Evolutionary conservation across 225 moss, liverwort and hornwort genomes (phyloP), one percentile per base, ranked within the genome.

Genomic region (Anthoceros angustus): DNA sequence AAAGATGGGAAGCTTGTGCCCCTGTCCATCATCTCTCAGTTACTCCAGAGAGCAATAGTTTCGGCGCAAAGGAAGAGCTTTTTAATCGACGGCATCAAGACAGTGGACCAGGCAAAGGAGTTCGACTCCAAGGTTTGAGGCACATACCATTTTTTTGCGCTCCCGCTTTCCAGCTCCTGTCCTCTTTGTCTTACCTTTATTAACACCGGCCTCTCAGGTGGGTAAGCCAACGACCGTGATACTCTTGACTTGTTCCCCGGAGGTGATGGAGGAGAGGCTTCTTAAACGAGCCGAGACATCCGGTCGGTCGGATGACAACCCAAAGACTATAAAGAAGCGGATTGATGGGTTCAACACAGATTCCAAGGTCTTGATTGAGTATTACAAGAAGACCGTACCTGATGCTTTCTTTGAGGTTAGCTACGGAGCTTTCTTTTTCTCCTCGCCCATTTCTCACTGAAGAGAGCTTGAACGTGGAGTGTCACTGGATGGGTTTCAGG

Each of bases 331-430:
- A 55, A 55, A 55, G 55, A 55, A 55, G 55, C 18, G 55, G 55
- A 15, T 55, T 15, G 55, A 55, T 20, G 8, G n/a, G 18, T 20
- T 18, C 55, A 55, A 0, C 14, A 55, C 55, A 4, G 55, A 55
- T 55, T 55, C 55, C 55, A 55, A 55, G 55, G 55, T 55, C n/a
- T 55, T 55, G 55, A 55, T 55, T 23, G 55, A 55, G 55, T 55
- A 55, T 15, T 55, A 55, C 55, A 55, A 55, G 55, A 55, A 9
- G 14, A 55, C 55, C 18, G 14, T 55, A 7, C 55, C 55, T 55
- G 55, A 55, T 9, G 55, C 55, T 8, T 55, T 55, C 23, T 55
- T 20, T 20, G 55, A 55, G 55, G 55, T 55, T 55, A 55, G 55
- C 23, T 55, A 7, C 18, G 23, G 5, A 15, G n/a, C 1, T 15